These are phyloP conservation scores for Stipa capillata DNA, from an alignment of 176 grass and related monocot genomes.

Conservation along the genomic window DNA sequence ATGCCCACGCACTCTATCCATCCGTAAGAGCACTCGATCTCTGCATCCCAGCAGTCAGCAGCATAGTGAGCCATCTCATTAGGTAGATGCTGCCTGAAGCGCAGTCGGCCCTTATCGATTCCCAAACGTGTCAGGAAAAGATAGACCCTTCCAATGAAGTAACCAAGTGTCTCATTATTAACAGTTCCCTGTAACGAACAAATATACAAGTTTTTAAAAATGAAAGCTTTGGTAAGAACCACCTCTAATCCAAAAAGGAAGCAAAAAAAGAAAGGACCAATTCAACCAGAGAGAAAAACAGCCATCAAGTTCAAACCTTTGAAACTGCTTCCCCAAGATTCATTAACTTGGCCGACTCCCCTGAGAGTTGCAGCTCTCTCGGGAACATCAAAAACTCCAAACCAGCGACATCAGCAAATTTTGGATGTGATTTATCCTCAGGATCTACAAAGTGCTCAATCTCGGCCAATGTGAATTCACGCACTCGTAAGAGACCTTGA, in stretches of 20 bases:
- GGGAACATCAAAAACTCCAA: slow-evolving; percentile 77
- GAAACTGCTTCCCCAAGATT: slow-evolving; percentile 60
- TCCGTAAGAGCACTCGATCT: slow-evolving; percentile 76
- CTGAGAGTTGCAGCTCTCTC: slow-evolving; percentile 56
- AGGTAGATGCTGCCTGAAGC: slow-evolving; percentile 75
- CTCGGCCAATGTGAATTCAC: slow-evolving; percentile 80
- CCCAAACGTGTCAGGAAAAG: slow-evolving; percentile 71
- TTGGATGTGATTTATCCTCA: slow-evolving; percentile 73
- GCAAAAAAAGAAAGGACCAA: background rate
- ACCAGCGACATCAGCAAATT: slow-evolving; percentile 64
- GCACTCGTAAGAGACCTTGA: slow-evolving; percentile 84
- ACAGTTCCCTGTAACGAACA: slow-evolving; percentile 50
- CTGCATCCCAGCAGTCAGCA: slow-evolving; percentile 83
- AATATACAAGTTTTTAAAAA: background rate
- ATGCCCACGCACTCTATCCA: slow-evolving; percentile 89
- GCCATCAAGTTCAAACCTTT: slow-evolving; percentile 37
- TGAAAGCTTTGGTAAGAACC: background rate
- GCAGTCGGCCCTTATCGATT: slow-evolving; percentile 51
- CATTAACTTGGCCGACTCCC: slow-evolving; percentile 47
- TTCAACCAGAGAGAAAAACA: background rate
- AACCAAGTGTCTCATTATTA: slow-evolving; percentile 85
- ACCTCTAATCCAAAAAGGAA: background rate
- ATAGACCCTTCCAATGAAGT: slow-evolving; percentile 84
- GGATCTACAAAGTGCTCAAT: slow-evolving; percentile 92
- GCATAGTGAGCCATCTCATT: slow-evolving; percentile 96